Conservation (phyloP, 1,139 yeast species). For the Arxiozyma slooffiae region DNA sequence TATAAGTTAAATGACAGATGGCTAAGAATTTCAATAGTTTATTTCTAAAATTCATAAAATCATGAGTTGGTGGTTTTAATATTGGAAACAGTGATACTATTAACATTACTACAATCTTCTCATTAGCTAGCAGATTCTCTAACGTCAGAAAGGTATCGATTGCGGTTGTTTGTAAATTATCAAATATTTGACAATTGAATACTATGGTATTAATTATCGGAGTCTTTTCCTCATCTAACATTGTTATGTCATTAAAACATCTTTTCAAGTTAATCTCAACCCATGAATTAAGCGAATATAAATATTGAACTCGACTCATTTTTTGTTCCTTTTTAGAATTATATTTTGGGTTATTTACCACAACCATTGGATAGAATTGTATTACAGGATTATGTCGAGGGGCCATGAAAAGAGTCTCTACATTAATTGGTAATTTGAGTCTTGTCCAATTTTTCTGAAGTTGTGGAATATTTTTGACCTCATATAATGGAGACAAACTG, state of each 20-base stretch:
- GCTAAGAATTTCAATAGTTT: conserved; percentile 12
- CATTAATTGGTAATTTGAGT: conserved; percentile 16
- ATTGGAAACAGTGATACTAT: conserved; percentile 9
- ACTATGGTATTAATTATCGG: conserved; percentile 6
- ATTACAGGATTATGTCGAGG: not conserved
- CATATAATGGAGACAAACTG: conserved; percentile 4
- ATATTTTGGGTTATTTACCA: not conserved
- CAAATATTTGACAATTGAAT: conserved; percentile 10
- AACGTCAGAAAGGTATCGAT: conserved; percentile 11
- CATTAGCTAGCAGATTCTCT: conserved; percentile 11
- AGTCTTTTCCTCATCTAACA: conserved; percentile 2
- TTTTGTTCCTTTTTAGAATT: not conserved
- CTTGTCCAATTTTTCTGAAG: conserved; percentile 15
- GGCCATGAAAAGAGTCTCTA: conserved; percentile 9
- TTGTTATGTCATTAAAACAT: conserved; percentile 10
- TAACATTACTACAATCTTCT: conserved; percentile 8
- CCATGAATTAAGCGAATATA: conserved; percentile 8
- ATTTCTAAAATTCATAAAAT: conserved; percentile 3
- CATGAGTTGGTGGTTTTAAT: conserved; percentile 4
- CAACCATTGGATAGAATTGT: conserved; percentile 1
- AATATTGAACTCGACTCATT: not conserved
- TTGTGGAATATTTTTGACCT: conserved; percentile 14
- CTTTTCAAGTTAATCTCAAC: conserved; percentile 10
- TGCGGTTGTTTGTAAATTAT: conserved; percentile 5
- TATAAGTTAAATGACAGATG: conserved; percentile 11